Evolutionary conservation across 352 stramenopile species (phyloP), one percentile per base, ranked within the genome.

Genomic region (Phytophthora pisi): DNA sequence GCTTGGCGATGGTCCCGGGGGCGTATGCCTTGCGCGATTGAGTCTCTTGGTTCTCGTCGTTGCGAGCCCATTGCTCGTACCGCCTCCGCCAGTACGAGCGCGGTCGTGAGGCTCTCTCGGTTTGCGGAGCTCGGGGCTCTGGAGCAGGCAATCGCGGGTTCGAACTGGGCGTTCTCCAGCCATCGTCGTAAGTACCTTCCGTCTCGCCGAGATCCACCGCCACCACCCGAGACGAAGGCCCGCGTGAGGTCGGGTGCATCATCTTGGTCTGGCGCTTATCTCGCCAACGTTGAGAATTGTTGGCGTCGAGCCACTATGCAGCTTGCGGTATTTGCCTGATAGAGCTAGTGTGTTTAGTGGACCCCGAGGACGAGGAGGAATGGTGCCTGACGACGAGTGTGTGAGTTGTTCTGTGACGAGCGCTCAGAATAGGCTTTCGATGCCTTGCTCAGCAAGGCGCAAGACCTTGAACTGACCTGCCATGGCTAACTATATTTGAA

Each of bases 41-140:
- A 36, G 38, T 54, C 7, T 75, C 68, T 36, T 63, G 24, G 11
- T 50, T 26, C 2, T 72, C 63, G 34, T 72, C 68, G 50, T 20
- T 57, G n/a, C 51, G 63, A 13, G 49, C 10, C 63, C 57, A 72
- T 1, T 61, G 63, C 16, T 75, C 68, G 53, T 75, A 75, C 11
- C 68, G 63, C n/a, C 68, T 34, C 34, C 57, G 56, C 68, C 68
- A 75, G 53, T 75, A 75, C 36, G 68, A 72, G 3, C 68, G 63
- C 5, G 43, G 20, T 26, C 13, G 40, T 30, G 36, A 57, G 42
- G 56, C 43, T 43, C 40, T 46, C n/a, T 51, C 34, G 23, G 51
- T 18, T 59, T 67, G 43, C 18, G 50, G 23, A n/a, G n/a, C 7
- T 50, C 18, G 43, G 30, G 42, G 47, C 10, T 38, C 36, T 13